phyloP scores from a whole-genome alignment of 495 filamentous ascomycete genomes.

The Xylaria palmicola region DNA sequence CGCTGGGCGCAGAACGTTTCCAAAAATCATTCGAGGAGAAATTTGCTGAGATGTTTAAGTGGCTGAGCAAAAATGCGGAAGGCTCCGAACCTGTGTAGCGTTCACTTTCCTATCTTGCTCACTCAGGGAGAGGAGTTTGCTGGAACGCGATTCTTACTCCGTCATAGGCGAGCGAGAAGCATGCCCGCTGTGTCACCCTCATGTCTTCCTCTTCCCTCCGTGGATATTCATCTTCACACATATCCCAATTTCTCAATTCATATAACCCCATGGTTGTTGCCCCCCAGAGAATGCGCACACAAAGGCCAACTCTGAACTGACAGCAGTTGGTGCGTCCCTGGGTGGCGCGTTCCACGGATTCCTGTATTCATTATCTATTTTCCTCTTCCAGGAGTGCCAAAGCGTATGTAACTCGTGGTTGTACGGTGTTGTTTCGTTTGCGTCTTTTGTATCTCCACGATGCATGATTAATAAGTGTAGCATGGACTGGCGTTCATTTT shows the following conservation, averaged over 20 bases:
- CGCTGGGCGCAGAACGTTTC: slow-evolving; percentile 42
- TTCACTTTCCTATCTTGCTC: not conserved
- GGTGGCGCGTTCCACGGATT: not conserved
- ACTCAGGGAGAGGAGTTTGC: too few relatives aligned
- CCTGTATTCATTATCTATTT: not conserved
- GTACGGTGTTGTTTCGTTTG: not conserved
- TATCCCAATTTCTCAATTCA: not conserved
- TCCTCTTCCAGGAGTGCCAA: not conserved
- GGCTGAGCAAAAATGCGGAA: slow-evolving; percentile 48
- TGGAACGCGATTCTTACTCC: too few relatives aligned
- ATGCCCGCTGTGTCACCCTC: not conserved
- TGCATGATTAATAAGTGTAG: slow-evolving; percentile 13
- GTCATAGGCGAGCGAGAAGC: not conserved
- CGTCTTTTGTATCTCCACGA: slow-evolving; percentile 1
- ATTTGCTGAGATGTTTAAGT: slow-evolving; percentile 48
- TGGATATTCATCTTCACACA: not conserved
- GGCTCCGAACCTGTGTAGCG: slow-evolving; percentile 1
- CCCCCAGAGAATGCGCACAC: not conserved
- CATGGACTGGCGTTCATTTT: slow-evolving; percentile 13
- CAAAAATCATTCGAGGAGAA: slow-evolving; percentile 54
- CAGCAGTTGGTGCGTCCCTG: slow-evolving; percentile 5
- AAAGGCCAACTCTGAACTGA: not conserved
- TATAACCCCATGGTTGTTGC: not conserved
- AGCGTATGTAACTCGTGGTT: too few relatives aligned
- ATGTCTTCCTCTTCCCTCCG: not conserved